Conservation (phyloP, 805 yeast genomes). For the Hagleromyces aurorensis region DNA sequence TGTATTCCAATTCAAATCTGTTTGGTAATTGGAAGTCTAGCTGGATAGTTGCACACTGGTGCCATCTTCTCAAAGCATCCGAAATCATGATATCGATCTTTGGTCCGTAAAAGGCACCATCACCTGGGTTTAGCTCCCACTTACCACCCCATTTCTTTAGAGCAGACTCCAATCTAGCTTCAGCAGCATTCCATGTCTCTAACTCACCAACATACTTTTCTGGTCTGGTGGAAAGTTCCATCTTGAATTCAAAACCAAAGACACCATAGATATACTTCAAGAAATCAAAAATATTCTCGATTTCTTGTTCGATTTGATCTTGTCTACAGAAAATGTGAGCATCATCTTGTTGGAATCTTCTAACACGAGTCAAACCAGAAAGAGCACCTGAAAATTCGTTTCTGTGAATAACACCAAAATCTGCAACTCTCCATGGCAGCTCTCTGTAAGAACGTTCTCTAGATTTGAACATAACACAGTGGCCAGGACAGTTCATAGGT, state of each 20-base stretch:
- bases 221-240: conserved; percentile 96
- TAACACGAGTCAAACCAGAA: conserved; percentile 90
- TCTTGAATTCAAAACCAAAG: conserved; percentile 90
- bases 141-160: conserved; percentile 77
- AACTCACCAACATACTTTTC: conserved; percentile 92
- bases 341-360: conserved; percentile 99
- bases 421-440: conserved; percentile 98
- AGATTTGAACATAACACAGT: conserved; percentile 84
- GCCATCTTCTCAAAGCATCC: conserved; percentile 94
- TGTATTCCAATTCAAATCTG: conserved; percentile 85
- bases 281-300: conserved; percentile 77
- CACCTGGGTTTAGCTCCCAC: conserved; percentile 95
- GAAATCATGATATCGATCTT: conserved; percentile 94
- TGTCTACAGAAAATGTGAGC: conserved; percentile 95
- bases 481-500: conserved; percentile 92
- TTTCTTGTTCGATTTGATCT: conserved; percentile 84
- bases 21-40: conserved; percentile 96
- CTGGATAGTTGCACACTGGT: conserved; percentile 98
- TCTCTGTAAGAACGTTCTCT: conserved; percentile 95
- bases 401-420: conserved; percentile 94
- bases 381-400: conserved; percentile 94
- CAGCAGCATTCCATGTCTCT: conserved; percentile 92
- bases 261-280: conserved; percentile 78
- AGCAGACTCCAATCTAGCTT: conserved; percentile 72
- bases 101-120: conserved; percentile 94